Evolutionary conservation across 2,329 filamentous ascomycete genomes (phyloP).

Genomic region (Delphinella strobiligena): DNA sequence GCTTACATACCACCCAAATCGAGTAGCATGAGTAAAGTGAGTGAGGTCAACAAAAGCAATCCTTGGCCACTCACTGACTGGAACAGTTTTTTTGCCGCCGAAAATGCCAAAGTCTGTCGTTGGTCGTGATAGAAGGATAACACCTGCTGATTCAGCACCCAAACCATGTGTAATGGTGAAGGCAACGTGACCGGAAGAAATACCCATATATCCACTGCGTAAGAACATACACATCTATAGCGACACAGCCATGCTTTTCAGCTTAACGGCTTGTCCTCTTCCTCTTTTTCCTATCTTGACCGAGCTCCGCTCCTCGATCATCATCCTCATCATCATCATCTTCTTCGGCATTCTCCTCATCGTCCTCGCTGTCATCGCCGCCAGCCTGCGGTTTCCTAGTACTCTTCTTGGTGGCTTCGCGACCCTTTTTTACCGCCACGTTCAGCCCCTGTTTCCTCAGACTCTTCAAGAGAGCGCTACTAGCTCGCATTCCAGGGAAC

Average conservation of each 20-base stretch:
- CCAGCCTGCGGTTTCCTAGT: slow-evolving; percentile 22
- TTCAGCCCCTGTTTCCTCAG: slow-evolving; percentile 71
- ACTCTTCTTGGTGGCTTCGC: slow-evolving; percentile 40
- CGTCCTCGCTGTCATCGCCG: slow-evolving; percentile 29
- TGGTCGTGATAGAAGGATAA: neutral
- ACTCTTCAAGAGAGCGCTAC: slow-evolving; percentile 59
- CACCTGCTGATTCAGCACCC: neutral
- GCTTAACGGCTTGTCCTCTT: slow-evolving; percentile 2
- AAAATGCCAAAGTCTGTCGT: neutral
- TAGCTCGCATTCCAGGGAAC: slow-evolving; percentile 73
- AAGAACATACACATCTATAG: neutral
- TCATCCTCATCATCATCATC: slow-evolving; percentile 51
- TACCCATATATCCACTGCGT: neutral
- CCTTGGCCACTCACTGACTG: neutral
- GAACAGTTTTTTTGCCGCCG: neutral
- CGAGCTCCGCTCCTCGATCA: neutral
- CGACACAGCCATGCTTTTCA: neutral
- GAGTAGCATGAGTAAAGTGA: too few relatives aligned
- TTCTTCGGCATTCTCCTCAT: slow-evolving; percentile 45
- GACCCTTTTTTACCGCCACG: slow-evolving; percentile 79
- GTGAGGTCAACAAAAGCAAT: too few relatives aligned
- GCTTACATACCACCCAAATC: too few relatives aligned
- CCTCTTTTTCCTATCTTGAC: slow-evolving; percentile 4
- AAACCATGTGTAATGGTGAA: neutral
- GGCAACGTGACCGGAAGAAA: neutral